These are phyloP conservation scores for Prunus dulcis DNA, from an alignment of 306 rosid species.

Conservation along the genomic window DNA sequence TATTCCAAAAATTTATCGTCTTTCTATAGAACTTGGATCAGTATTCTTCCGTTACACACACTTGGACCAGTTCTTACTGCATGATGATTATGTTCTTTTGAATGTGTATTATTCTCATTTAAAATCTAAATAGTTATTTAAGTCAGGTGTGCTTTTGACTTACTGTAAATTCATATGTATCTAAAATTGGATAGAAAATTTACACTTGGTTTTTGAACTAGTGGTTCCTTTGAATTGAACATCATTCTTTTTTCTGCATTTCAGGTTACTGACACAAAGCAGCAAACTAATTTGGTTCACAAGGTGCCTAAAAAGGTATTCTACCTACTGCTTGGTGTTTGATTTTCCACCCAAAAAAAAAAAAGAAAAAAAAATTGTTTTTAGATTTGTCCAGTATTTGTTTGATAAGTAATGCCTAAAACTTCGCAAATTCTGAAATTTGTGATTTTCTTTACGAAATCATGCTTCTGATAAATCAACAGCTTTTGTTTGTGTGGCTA, in stretches of 20 bases:
- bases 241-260: slow-evolving; percentile 22
- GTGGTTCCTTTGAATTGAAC: not conserved
- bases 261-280: slow-evolving; percentile 66
- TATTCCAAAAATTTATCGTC: not conserved
- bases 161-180: not conserved
- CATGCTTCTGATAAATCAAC: not conserved
- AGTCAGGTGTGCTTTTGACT: not conserved
- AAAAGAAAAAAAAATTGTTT: not conserved
- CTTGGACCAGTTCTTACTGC: not conserved
- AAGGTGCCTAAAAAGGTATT: slow-evolving; percentile 79
- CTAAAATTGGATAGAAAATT: not conserved
- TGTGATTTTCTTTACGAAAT: not conserved
- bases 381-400: not conserved
- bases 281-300: slow-evolving; percentile 65
- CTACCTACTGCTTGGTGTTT: slow-evolving; percentile 15
- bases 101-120: not conserved
- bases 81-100: not conserved
- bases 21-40: not conserved
- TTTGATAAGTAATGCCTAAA: not conserved
- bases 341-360: slow-evolving; percentile 3
- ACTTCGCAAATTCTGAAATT: not conserved
- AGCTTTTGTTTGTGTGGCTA: not conserved
- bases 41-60: not conserved
- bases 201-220: not conserved
- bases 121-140: not conserved